Percentiles rank a stretch among this genome's conserved stretches.
phyloP scores from a whole-genome alignment of 495 filamentous ascomycete species.

The Penicillium alfredii region DNA sequence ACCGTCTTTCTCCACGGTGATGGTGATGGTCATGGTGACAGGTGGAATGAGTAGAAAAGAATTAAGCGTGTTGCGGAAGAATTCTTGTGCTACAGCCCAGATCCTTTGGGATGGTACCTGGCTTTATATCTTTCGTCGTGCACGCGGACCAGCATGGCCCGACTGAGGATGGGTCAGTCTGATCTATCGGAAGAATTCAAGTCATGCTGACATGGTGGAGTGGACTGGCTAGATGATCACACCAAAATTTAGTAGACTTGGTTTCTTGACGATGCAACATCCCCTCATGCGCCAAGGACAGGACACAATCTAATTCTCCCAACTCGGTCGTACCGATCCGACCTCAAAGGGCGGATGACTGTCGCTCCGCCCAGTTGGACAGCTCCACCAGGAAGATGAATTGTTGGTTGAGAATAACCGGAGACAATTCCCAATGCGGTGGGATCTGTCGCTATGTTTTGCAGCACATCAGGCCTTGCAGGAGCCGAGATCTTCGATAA shows the following conservation, averaged over 20 bases:
- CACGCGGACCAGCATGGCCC: background rate
- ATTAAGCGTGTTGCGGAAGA: background rate
- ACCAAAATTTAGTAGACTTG: conserved; percentile 9
- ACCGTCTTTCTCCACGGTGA: conserved; percentile 35
- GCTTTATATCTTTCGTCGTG: conserved; percentile 6
- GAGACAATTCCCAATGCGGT: too few species aligned
- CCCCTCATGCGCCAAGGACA: conserved; percentile 16
- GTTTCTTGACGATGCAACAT: conserved; percentile 22
- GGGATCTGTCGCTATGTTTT: too few species aligned
- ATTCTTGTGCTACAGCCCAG: conserved; percentile 1
- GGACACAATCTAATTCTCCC: conserved; percentile 1
- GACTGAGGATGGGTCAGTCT: background rate
- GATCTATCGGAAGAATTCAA: too few species aligned
- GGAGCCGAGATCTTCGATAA: background rate
- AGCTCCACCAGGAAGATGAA: background rate
- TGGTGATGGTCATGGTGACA: conserved; percentile 27
- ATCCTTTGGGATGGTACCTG: background rate
- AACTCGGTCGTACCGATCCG: conserved; percentile 16
- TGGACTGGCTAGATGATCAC: conserved; percentile 2
- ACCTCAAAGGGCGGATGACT: conserved; percentile 8
- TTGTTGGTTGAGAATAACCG: background rate
- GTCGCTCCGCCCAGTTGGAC: background rate
- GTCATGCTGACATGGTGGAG: too few species aligned
- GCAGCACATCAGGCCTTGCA: conserved; percentile 1
- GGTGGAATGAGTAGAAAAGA: background rate